A percentile compares a stretch with the other conserved stretches of the same genome.
Conservation (phyloP, 2,329 filamentous ascomycete genomes). For the Lizonia empirigonia region DNA sequence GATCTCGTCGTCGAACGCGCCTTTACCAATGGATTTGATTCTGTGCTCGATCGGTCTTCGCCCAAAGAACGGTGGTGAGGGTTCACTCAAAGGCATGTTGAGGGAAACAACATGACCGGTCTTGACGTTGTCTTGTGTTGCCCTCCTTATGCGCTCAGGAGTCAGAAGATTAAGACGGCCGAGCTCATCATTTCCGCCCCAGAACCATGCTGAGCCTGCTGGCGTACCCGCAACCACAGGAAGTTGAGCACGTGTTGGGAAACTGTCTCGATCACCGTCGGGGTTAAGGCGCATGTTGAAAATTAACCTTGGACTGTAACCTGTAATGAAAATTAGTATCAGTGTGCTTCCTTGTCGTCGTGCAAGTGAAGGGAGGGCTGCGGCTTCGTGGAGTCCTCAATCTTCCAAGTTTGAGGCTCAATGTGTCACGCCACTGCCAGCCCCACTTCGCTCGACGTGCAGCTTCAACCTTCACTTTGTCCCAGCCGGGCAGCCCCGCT, state of each 20-base stretch:
- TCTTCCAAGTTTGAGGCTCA: slow-evolving; percentile 3
- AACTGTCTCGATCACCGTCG: slow-evolving; percentile 23
- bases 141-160: slow-evolving; percentile 57
- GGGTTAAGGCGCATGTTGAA: slow-evolving; percentile 27
- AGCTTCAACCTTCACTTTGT: background rate
- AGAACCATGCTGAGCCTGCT: slow-evolving; percentile 31
- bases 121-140: slow-evolving; percentile 57
- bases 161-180: slow-evolving; percentile 67
- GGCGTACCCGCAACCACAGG: slow-evolving; percentile 31
- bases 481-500: background rate
- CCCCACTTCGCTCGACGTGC: background rate
- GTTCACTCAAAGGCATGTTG: slow-evolving; percentile 65
- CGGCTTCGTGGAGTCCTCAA: slow-evolving; percentile 7
- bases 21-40: slow-evolving; percentile 24
- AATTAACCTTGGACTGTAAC: too few relatives aligned
- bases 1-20: slow-evolving; percentile 37
- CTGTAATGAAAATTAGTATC: background rate
- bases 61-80: slow-evolving; percentile 60
- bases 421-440: background rate
- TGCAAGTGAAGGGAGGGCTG: background rate
- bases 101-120: slow-evolving; percentile 61
- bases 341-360: background rate
- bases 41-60: slow-evolving; percentile 58
- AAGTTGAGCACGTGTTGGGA: slow-evolving; percentile 29
- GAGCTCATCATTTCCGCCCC: slow-evolving; percentile 47